These are phyloP conservation scores for Hyphopichia fennica DNA, from an alignment of 1,139 yeast genomes.

Conservation along the genomic window DNA sequence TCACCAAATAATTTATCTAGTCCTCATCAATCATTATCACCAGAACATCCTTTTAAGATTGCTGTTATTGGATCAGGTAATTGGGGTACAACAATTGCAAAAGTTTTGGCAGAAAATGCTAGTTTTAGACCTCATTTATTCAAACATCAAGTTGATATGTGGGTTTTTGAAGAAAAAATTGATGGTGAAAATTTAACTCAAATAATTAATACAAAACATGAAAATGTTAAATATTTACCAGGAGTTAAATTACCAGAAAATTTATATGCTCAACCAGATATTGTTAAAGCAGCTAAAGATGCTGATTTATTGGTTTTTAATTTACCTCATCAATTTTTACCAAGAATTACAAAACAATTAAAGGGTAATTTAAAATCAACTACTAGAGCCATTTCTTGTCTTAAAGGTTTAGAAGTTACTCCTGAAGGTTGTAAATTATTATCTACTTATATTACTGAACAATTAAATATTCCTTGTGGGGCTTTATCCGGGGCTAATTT, in stretches of 20 bases:
- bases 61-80: conserved; percentile 78
- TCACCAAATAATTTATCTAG: conserved; percentile 21
- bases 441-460: conserved; percentile 70
- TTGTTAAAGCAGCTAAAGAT: conserved; percentile 66
- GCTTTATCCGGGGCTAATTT: conserved; percentile 93
- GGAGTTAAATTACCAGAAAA: conserved; percentile 77
- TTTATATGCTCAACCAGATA: conserved; percentile 80
- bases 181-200: conserved; percentile 77
- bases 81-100: conserved; percentile 96
- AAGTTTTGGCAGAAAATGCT: conserved; percentile 86
- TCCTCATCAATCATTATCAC: conserved; percentile 11
- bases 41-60: conserved; percentile 46
- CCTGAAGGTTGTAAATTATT: conserved; percentile 78
- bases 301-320: conserved; percentile 87
- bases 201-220: conserved; percentile 82
- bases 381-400: conserved; percentile 86
- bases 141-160: conserved; percentile 74
- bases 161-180: conserved; percentile 86
- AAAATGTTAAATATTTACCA: conserved; percentile 86
- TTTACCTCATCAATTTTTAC: conserved; percentile 91
- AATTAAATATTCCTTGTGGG: conserved; percentile 86
- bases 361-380: conserved; percentile 67
- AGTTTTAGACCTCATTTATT: conserved; percentile 68
- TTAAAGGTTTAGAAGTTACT: conserved; percentile 86
- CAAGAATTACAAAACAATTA: conserved; percentile 69